Base-by-base conservation (phyloP, 106 monocot genomes). In the Dendrobium nobile region DNA sequence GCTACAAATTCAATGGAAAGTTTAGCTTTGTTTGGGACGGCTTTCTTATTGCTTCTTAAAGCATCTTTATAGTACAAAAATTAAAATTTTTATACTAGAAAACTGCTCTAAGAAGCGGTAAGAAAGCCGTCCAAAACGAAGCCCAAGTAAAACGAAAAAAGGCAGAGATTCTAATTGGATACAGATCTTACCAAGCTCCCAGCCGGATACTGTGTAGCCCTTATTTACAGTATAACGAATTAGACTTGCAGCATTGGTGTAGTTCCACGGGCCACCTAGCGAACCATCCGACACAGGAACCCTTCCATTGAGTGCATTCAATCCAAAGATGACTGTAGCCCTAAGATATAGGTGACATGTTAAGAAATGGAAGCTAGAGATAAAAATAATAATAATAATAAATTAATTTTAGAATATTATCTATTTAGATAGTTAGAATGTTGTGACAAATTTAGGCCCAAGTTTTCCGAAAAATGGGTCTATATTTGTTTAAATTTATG, bases 251-350 rank as follows among this genome's bases (percentile, higher is more conserved):
- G 95, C 95, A 85, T 96, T 96, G 70, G 79, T 84, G 77, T 68
- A 96, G 74, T 93, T 83, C 95, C 95, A 96, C 44, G 88, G 84
- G 18, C 95, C 95, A 78, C 89, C 89, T 17, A 84, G n/a, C 7
- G 93, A 93, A 51, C 93, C 93, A 87, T 93, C 95, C 7, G 45
- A 18, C 81, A 82, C 1, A 37, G 75, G 85, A 64, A 89, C 80
- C 68, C 95, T 88, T 56, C 95, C 95, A 74, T 93, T 91, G 2
- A 96, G 82, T 6, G 95, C 95, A 82, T 96, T 96, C 61, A 96
- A 76, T 9, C 95, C 95, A 51, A 96, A 96, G 55, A 91, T 87
- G 15, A 91, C 75, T 13, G 76, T 80, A 45, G 93, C 86, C 73
- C 95, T 96, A 88, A 55, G 67, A 78, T 72, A 75, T 75, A 24